Conservation (phyloP, 176 grass and related monocot genomes). For the Oryza coarctata region DNA sequence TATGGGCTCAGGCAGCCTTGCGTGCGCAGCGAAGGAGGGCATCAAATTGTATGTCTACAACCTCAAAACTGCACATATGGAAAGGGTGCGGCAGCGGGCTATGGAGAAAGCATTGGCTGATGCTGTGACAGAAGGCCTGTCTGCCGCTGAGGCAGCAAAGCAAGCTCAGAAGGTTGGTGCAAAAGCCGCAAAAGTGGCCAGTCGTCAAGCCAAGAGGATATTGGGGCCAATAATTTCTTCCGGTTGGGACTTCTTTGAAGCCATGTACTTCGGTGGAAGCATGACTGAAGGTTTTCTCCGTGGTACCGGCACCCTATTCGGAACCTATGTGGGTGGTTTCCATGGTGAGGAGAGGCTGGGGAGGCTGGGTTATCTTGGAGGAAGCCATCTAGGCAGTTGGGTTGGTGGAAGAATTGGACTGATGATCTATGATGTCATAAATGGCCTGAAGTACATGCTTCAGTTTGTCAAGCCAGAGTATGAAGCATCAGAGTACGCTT, state of each 20-base stretch:
- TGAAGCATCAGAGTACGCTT: conserved; percentile 23
- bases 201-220: conserved; percentile 87
- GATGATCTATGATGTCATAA: conserved; percentile 93
- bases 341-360: conserved; percentile 88
- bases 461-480: conserved; percentile 51
- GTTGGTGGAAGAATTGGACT: conserved; percentile 87
- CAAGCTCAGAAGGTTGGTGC: conserved; percentile 77
- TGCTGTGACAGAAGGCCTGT: conserved; percentile 62
- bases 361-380: conserved; percentile 77
- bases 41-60: conserved; percentile 89
- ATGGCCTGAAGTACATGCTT: conserved; percentile 70
- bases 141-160: conserved; percentile 59
- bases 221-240: conserved; percentile 88
- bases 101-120: conserved; percentile 70
- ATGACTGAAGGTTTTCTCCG: conserved; percentile 90
- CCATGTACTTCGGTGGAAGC: conserved; percentile 85
- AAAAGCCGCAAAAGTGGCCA: conserved; percentile 78
- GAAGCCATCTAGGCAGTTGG: conserved; percentile 97
- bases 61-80: conserved; percentile 68
- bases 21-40: conserved; percentile 80
- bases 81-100: conserved; percentile 57
- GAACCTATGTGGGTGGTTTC: conserved; percentile 80
- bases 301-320: conserved; percentile 81
- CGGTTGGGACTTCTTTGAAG: conserved; percentile 99
- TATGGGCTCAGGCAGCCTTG: conserved; percentile 80